phyloP scores from a whole-genome alignment of 805 yeast species.

The Wickerhamomyces mucosus region DNA sequence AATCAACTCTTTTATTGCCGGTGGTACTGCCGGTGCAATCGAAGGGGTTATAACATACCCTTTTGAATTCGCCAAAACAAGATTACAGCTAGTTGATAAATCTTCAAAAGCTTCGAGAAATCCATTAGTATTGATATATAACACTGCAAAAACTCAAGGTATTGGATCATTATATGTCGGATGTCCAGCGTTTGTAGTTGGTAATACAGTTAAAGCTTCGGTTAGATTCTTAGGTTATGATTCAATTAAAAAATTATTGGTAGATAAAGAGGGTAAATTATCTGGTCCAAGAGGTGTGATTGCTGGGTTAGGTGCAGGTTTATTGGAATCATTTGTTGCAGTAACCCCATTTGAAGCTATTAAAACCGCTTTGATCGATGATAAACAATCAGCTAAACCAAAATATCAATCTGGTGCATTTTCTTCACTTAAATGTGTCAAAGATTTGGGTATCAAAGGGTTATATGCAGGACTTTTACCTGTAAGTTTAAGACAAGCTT shows the following conservation, averaged over 20 bases:
- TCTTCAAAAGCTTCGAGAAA: conserved; percentile 60
- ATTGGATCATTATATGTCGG: conserved; percentile 77
- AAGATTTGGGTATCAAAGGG: conserved; percentile 76
- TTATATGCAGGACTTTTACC: conserved; percentile 86
- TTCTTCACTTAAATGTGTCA: conserved; percentile 44
- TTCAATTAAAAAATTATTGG: conserved; percentile 63
- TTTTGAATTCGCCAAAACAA: conserved; percentile 92
- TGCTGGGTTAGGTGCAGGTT: conserved; percentile 98
- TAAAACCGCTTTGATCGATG: conserved; percentile 93
- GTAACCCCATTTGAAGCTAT: conserved; percentile 97
- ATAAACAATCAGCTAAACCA: conserved; percentile 68
- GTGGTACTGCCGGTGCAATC: conserved; percentile 94
- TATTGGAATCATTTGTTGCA: conserved; percentile 83
- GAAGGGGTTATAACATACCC: conserved; percentile 93
- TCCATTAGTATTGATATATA: conserved; percentile 73
- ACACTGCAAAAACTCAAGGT: conserved; percentile 73
- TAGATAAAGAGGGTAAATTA: conserved; percentile 79
- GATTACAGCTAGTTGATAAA: conserved; percentile 75
- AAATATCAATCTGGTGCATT: conserved; percentile 64
- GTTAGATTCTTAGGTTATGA: conserved; percentile 92
- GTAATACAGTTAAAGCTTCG: conserved; percentile 95
- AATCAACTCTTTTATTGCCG: conserved; percentile 78
- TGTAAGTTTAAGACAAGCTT: conserved; percentile 90
- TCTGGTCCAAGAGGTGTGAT: conserved; percentile 86
- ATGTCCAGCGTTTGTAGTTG: conserved; percentile 93